Evolutionary conservation across 805 yeast genomes (phyloP), one percentile per base, ranked within the genome.

Genomic region (Teunomyces tritomae): DNA sequence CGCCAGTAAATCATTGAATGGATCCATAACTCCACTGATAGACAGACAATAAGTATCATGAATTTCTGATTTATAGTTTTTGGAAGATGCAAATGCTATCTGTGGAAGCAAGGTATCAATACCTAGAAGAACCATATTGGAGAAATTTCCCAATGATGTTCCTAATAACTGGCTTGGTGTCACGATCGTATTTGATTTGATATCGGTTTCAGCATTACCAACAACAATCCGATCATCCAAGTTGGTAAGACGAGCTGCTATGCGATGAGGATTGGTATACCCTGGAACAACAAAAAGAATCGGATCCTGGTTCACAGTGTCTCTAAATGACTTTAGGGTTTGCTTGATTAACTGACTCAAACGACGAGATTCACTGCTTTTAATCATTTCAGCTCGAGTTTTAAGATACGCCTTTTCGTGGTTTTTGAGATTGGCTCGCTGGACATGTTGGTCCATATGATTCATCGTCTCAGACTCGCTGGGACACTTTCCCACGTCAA

Each of bases 61-160:
- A 7, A 24, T 20, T 11, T 35, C 29, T 32, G 30, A 26, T 11
- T 28, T 20, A 7, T 5, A 10, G 8, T 35, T 14, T 5, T 24
- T 24, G 8, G 34, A 27, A 11, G 46, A 28, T 3, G 49, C 30
- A 13, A 57, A 52, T 8, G 63, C 64, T 6, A 55, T 36, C 40
- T 58, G 60, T 4, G 63, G 62, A 11, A 59, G 33, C n/a, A 61
- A 48, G 6, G 57, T 35, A 34, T 63, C 64, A 9, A 62, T 42
- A 7, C 61, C 63, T 28, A 54, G 35, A 5, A 60, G 43, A 2
- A 57, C 37, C 14, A 62, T 27, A 28, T 56, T 55, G 9, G 52
- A 24, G 8, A 46, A 32, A 6, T 45, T 53, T 20, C 26, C n/a
- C 7, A 49, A 29, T 3, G 43, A 43, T 26, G 39, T 43, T 2